These are phyloP conservation scores for Biancaea sappan DNA, from an alignment of 306 rosid species.

Conservation along the genomic window DNA sequence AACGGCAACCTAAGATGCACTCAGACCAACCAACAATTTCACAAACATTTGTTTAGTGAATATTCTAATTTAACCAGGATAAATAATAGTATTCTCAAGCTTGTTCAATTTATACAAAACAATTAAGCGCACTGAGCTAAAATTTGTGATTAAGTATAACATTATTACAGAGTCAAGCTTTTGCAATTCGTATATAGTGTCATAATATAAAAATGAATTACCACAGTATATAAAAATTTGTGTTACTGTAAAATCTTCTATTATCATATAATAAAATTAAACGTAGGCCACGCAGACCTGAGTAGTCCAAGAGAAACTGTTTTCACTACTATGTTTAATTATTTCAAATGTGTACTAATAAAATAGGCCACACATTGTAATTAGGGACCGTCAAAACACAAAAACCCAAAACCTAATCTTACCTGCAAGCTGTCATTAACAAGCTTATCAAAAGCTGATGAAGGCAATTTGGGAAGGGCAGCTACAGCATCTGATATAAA, in stretches of 20 bases:
- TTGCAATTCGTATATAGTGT: background rate
- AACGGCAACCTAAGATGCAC: conserved; percentile 30
- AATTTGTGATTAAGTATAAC: background rate
- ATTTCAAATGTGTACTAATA: background rate
- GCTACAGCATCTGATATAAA: conserved; percentile 54
- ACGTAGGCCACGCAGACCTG: too few species aligned
- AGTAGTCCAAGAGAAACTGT: background rate
- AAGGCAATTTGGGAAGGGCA: conserved; percentile 62
- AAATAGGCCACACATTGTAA: background rate
- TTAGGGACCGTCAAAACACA: background rate
- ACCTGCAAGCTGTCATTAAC: conserved; percentile 74
- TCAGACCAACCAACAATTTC: conserved; percentile 45
- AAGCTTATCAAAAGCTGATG: conserved; percentile 65
- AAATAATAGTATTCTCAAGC: background rate
- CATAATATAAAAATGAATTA: background rate
- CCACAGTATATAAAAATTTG: background rate
- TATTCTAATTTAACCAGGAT: background rate
- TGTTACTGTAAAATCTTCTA: background rate
- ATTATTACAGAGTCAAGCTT: background rate
- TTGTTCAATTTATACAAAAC: background rate
- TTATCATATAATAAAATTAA: too few species aligned
- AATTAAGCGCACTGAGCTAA: background rate
- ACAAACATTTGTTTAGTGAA: background rate
- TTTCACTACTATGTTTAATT: background rate
- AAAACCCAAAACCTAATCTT: background rate